Evolutionary conservation across 495 filamentous ascomycete genomes (phyloP).

Genomic region (Cladorrhinum samala): DNA sequence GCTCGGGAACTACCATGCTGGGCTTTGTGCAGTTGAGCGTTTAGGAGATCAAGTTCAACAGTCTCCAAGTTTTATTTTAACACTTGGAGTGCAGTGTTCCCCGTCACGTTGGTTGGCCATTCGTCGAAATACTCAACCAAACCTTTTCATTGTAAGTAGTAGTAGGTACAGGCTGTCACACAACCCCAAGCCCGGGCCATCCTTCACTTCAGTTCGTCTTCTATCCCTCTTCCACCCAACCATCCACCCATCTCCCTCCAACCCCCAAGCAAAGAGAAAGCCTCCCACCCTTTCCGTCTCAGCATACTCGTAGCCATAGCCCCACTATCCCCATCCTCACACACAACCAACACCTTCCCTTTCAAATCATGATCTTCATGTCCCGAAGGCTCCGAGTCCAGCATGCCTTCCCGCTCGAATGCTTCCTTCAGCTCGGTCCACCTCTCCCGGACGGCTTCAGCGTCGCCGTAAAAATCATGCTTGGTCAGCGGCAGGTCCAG

Average conservation of each 20-base stretch:
- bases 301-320: conserved; percentile 49
- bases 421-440: conserved; percentile 36
- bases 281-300: conserved; percentile 44
- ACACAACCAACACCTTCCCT: conserved; percentile 42
- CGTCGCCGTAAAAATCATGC: conserved; percentile 17
- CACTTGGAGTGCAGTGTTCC: too few relatives aligned
- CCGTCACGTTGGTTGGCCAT: too few relatives aligned
- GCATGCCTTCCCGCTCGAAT: conserved; percentile 15
- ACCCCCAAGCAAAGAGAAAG: conserved; percentile 46
- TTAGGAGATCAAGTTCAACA: too few relatives aligned
- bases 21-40: too few relatives aligned
- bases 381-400: too few relatives aligned
- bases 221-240: neutral
- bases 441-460: conserved; percentile 42
- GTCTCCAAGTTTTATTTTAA: too few relatives aligned
- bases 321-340: conserved; percentile 49
- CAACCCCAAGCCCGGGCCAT: neutral
- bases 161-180: neutral
- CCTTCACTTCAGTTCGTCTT: neutral
- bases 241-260: neutral
- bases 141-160: too few relatives aligned
- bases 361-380: conserved; percentile 15
- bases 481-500: neutral
- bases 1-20: too few relatives aligned
- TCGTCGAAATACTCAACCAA: too few relatives aligned